These are phyloP conservation scores for Chlamydomonas eustigma DNA, from an alignment of 139 green algal species.

Conservation along the genomic window DNA sequence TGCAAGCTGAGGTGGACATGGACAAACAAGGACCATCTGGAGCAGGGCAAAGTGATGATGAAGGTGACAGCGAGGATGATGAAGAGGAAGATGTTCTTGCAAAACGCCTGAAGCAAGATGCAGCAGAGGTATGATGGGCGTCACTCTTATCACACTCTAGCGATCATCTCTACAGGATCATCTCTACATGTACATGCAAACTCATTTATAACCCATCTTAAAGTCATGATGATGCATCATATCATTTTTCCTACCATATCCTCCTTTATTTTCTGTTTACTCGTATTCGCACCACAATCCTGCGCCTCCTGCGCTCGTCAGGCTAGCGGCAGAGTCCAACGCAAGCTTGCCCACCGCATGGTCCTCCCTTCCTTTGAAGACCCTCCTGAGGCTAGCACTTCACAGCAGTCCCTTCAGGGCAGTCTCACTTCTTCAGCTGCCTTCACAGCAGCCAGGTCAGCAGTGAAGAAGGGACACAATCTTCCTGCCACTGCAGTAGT, in stretches of 20 bases:
- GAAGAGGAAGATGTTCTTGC: background rate
- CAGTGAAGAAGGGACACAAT: slow-evolving; percentile 24
- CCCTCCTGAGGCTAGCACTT: background rate
- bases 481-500: slow-evolving; percentile 67
- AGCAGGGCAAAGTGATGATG: background rate
- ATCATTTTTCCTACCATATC: too few species aligned
- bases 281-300: too few species aligned
- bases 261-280: too few species aligned
- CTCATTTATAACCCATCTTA: too few species aligned
- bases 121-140: background rate
- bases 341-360: slow-evolving; percentile 11
- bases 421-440: background rate
- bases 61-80: background rate
- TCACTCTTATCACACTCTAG: too few species aligned
- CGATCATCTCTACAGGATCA: too few species aligned
- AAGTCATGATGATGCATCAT: too few species aligned
- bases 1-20: background rate
- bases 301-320: background rate
- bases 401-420: background rate
- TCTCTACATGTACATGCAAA: too few species aligned
- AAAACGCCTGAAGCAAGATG: background rate
- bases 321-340: slow-evolving; percentile 9
- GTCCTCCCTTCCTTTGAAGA: background rate
- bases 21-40: background rate
- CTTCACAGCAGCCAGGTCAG: background rate